Percentiles rank a stretch among this genome's conserved stretches.
These are phyloP conservation scores for Capsella bursapastoris DNA, from an alignment of 345 rosid genomes.

Conservation along the genomic window DNA sequence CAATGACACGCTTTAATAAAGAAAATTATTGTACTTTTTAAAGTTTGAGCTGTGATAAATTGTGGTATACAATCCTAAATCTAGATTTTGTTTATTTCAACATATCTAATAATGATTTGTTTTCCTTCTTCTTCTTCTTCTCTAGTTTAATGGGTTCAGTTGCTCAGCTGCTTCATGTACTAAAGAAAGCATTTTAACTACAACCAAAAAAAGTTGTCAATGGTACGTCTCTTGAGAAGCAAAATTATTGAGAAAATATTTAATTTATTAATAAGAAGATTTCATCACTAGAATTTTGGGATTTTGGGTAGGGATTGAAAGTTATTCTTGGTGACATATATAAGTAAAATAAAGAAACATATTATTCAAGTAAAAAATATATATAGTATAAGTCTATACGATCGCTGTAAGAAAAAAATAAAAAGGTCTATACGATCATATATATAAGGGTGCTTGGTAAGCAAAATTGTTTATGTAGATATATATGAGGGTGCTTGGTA, in stretches of 20 bases:
- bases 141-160: not conserved
- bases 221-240: not conserved
- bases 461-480: not conserved
- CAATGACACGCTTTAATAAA: not conserved
- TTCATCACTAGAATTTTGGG: not conserved
- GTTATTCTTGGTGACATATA: not conserved
- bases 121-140: not conserved
- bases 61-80: not conserved
- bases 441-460: slow-evolving; percentile 4
- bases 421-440: not conserved
- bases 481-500: not conserved
- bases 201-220: not conserved
- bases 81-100: not conserved
- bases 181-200: not conserved
- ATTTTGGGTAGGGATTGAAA: not conserved
- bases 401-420: no score
- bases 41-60: not conserved
- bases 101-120: not conserved
- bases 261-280: not conserved
- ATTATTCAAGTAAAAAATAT: no score
- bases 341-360: not conserved
- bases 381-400: no score
- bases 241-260: not conserved
- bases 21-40: not conserved
- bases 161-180: not conserved